phyloP scores from a whole-genome alignment of 2,329 filamentous ascomycete genomes.

The Pseudogymnoascus sp. region DNA sequence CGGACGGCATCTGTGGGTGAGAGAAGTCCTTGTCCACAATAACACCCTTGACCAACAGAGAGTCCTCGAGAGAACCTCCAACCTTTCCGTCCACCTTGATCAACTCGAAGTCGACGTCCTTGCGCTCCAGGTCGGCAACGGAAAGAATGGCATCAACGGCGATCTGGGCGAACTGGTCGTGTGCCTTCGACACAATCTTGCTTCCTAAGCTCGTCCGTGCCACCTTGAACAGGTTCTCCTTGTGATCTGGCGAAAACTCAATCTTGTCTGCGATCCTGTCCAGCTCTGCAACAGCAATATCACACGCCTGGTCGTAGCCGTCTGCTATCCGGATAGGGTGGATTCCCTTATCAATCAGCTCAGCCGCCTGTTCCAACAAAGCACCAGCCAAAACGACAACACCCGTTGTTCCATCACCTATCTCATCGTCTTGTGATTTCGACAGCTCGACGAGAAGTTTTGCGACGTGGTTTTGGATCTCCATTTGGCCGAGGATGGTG shows the following conservation, averaged over 20 bases:
- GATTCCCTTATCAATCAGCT: slow-evolving; percentile 99
- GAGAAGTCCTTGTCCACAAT: slow-evolving; percentile 99
- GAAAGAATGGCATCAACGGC: slow-evolving; percentile 95
- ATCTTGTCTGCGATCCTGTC: slow-evolving; percentile 91
- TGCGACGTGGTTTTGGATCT: slow-evolving; percentile 96
- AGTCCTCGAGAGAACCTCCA: slow-evolving; percentile 86
- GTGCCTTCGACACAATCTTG: slow-evolving; percentile 98
- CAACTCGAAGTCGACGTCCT: slow-evolving; percentile 96
- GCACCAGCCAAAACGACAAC: slow-evolving; percentile 94
- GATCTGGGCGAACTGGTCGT: slow-evolving; percentile 96
- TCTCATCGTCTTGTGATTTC: slow-evolving; percentile 98
- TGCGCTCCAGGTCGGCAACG: slow-evolving; percentile 90
- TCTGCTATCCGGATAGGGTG: slow-evolving; percentile 98
- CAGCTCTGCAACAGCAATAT: slow-evolving; percentile 87
- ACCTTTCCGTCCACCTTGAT: slow-evolving; percentile 99
- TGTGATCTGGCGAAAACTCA: slow-evolving; percentile 73
- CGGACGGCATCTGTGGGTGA: slow-evolving; percentile 96
- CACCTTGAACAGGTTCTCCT: slow-evolving; percentile 83
- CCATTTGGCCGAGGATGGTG: slow-evolving; percentile 96
- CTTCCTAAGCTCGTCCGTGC: slow-evolving; percentile 93
- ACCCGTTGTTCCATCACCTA: slow-evolving; percentile 95
- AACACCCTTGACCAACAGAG: slow-evolving; percentile 91
- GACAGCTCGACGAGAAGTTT: slow-evolving; percentile 95
- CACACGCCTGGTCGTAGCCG: slow-evolving; percentile 94
- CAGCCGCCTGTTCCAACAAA: slow-evolving; percentile 90